Evolutionary conservation across 2,329 filamentous ascomycete species (phyloP), one percentile per base, ranked within the genome.

Genomic region (Incumbomyces delicatus): DNA sequence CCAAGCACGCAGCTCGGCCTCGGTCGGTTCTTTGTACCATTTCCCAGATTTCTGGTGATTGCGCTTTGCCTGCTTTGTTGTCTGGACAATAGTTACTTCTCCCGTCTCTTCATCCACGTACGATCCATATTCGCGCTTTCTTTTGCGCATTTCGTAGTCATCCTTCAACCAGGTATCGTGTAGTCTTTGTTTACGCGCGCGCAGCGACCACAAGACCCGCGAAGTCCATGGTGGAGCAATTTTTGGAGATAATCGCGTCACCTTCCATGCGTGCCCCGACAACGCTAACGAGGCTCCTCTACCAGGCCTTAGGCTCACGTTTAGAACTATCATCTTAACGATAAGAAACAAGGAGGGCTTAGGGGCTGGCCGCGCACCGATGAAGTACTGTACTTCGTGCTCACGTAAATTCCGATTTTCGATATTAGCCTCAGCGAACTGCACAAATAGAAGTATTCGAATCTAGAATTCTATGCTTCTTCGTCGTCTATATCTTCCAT

Each of bases 401-500:
- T n/a, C n/a, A n/a, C n/a, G n/a, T n/a, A n/a, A n/a, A n/a, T n/a
- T n/a, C n/a, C n/a, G n/a, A n/a, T n/a, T n/a, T n/a, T n/a, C n/a
- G n/a, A n/a, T n/a, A n/a, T n/a, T n/a, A n/a, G n/a, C n/a, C n/a
- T n/a, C n/a, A n/a, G n/a, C n/a, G n/a, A n/a, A n/a, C 8, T 27
- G 22, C 22, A 27, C 8, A 5, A 8, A 27, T 27, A 27, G 5
- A 8, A 27, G 4, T 4, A 8, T 27, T 27, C 8, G 22, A 27
- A 27, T 27, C 22, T 27, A 27, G 22, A 27, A 27, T 4, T 27
- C 17, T 32, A 17, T 39, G 33, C 43, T 11, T 71, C 72, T 13
- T 72, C 70, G 10, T 44, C 41, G 7, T 69, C 80, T 2, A 83
- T 80, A 30, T 89, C 82, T 52, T 94, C 86, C 37, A 94, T 70